Evolutionary conservation across 495 filamentous ascomycete genomes (phyloP), one percentile per base, ranked within the genome.

Genomic region (Penicillium alfredii): DNA sequence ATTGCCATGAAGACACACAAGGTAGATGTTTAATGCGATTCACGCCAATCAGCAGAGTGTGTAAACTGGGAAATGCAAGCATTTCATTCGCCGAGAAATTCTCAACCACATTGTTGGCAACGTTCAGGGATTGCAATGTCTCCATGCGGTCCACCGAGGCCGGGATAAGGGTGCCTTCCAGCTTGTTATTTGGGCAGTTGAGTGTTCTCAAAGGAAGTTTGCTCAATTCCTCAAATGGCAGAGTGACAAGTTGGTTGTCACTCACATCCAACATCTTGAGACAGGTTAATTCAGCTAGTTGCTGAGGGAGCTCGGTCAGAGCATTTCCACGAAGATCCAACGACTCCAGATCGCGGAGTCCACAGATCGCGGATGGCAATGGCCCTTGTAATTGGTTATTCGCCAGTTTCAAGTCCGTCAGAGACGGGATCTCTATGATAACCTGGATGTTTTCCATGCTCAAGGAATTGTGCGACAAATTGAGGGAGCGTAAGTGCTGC

Each of bases 381-480:
- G 67, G 50, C 5, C 86, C 88, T 24, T 77, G 63, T 4, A 99
- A 54, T 6, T 71, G 61, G 45, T 97, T 97, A 17, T 86, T 81
- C 9, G 79, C 81, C 2, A 99, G 64, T 47, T 81, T 89, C 6
- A 99, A 66, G 43, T 96, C 88, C 16, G 78, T 71, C 14, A 99
- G 65, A 13, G 72, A 70, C 4, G 56, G 52, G 21, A 95, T 78
- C 49, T 88, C 76, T 18, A 74, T 67, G 10, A 97, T 73, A 17
- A 85, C 62, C n/a, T 82, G 71, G 4, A 96, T 68, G 29, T 75
- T 73, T 30, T 74, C 69, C 58, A 85, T 82, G 1, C 63, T 66
- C 17, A 98, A 73, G 24, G 78, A 73, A 56, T 98, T 98, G 42
- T 84, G 79, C 1, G 89, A 85, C 42, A 99, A 59, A 49, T 96